Evolutionary conservation across 495 filamentous ascomycete species (phyloP).

Genomic region (Thozetella sp.): DNA sequence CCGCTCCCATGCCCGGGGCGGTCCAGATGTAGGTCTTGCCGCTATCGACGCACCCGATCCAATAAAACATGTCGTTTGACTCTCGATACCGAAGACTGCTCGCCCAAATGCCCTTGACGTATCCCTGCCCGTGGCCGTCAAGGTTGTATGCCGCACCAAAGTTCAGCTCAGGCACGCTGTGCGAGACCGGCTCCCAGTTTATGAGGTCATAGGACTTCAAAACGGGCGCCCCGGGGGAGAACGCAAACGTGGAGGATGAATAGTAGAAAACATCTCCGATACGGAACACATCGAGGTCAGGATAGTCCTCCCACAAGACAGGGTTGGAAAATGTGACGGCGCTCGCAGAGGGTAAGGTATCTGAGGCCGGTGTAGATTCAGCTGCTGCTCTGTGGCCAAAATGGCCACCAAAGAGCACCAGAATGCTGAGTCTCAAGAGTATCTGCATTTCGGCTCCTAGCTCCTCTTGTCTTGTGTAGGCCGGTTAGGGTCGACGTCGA

Average conservation of each 20-base stretch:
- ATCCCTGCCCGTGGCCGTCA: slow-evolving; percentile 34
- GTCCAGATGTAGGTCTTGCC: slow-evolving; percentile 52
- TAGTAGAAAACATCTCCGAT: slow-evolving; percentile 51
- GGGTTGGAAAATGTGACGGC: slow-evolving; percentile 40
- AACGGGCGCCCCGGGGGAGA: slow-evolving; percentile 61
- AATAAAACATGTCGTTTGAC: slow-evolving; percentile 51
- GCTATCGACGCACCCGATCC: slow-evolving; percentile 56
- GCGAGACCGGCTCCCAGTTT: slow-evolving; percentile 56
- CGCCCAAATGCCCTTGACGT: slow-evolving; percentile 58
- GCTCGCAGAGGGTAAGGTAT: background rate
- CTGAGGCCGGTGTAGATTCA: too few species aligned
- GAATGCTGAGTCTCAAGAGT: too few species aligned
- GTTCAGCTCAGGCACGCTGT: slow-evolving; percentile 52
- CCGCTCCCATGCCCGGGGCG: slow-evolving; percentile 28
- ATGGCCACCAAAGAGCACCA: too few species aligned
- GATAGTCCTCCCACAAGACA: slow-evolving; percentile 27
- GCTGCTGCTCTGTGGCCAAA: too few species aligned
- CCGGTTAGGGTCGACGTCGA: too few species aligned
- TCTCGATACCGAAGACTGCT: slow-evolving; percentile 50
- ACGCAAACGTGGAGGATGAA: slow-evolving; percentile 58
- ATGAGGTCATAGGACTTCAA: slow-evolving; percentile 58
- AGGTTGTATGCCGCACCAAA: slow-evolving; percentile 52
- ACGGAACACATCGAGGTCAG: slow-evolving; percentile 41
- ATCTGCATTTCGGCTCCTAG: too few species aligned
- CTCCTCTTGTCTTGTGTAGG: too few species aligned